Base-by-base conservation (phyloP, 176 grass and related monocot species). In the Tillandsia leiboldiana region DNA sequence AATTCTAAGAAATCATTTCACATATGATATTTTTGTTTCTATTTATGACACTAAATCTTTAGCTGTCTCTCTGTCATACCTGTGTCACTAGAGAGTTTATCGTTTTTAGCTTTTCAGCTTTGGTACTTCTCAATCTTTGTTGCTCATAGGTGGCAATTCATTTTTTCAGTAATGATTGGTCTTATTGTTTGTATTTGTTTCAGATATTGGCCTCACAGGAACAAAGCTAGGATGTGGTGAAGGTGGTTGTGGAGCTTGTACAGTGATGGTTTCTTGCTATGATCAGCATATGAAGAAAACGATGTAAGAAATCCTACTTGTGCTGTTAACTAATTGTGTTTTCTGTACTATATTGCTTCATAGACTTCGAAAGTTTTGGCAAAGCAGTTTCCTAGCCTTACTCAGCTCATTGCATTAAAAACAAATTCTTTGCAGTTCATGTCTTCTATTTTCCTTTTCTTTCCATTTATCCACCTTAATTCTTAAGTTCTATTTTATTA, bases 201-300 rank as follows among this genome's bases (percentile, higher is more conserved):
- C 68, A 96, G 93, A 90, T 76, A 87, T 91, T 2, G 86, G 84
- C 12, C 81, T 96, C 75, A 90, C 81, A 54, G 93, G 93, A 71
- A 92, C 93, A 53, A 96, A 96, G 50, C 93, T 96, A 66, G 93
- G 93, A 59, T 96, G 93, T 27, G 93, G 93, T 77, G 93, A 96
- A 85, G 93, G 93, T 71, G 93, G 93, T 51, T 96, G 93, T 83
- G 93, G 93, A 62, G 93, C 93, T 73, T 96, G 93, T 77, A 96
- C 93, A 80, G 89, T 96, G 47, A 96, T 96, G 83, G 58, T 73
- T 69, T 96, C 93, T 56, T 85, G 58, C 63, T 96, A 81, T 81
- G 86, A 96, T 56, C 75, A 22, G 80, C 71, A 79, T 73, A 80
- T 70, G 53, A 87, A 80, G 67, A 92, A 75, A 81, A 83, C 93